phyloP scores from a whole-genome alignment of 345 rosid genomes.

The Lagerstroemia speciosa region DNA sequence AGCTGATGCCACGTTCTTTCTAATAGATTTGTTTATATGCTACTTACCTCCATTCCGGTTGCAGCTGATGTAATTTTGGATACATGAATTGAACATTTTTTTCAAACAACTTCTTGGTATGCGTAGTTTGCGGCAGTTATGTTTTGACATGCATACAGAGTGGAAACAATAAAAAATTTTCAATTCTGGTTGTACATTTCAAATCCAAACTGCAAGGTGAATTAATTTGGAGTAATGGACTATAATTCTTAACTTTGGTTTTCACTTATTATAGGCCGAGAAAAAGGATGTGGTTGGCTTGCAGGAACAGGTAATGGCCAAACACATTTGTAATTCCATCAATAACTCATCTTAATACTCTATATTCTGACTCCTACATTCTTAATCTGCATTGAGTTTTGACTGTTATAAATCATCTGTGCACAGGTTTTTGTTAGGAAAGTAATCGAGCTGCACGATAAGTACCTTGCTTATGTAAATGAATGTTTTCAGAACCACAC shows the following conservation, averaged over 20 bases:
- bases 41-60: no score
- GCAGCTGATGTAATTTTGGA: no score
- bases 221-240: background rate
- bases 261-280: slow-evolving; percentile 37
- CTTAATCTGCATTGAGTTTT: background rate
- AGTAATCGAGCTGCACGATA: slow-evolving; percentile 79
- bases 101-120: no score
- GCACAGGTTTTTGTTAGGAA: slow-evolving; percentile 77
- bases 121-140: no score
- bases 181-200: no score
- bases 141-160: no score
- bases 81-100: no score
- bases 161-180: no score
- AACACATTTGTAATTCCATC: background rate
- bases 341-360: background rate
- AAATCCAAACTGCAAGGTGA: background rate
- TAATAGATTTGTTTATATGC: no score
- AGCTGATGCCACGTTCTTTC: no score
- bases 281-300: slow-evolving; percentile 35
- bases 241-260: background rate
- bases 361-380: background rate
- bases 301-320: slow-evolving; percentile 68
- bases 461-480: slow-evolving; percentile 61
- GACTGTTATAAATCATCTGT: slow-evolving; percentile 12
- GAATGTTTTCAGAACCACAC: slow-evolving; percentile 74